A percentile compares a stretch with the other conserved stretches of the same genome.
Conservation (phyloP, 2,329 filamentous ascomycete species). For the Sclerotinia spermophila region DNA sequence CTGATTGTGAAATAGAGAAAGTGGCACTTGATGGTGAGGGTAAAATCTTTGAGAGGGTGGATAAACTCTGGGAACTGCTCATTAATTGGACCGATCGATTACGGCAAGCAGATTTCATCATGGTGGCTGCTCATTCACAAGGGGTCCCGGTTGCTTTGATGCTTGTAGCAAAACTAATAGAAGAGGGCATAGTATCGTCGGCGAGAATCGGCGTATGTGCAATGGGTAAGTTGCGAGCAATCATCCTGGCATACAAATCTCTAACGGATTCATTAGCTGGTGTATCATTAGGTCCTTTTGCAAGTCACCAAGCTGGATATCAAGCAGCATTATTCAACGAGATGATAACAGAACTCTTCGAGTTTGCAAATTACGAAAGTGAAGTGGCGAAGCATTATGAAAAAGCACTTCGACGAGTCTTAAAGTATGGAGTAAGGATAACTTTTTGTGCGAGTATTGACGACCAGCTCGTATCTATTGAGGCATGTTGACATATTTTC, state of each 20-base stretch:
- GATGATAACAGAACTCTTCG: conserved; percentile 89
- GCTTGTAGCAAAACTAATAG: conserved; percentile 87
- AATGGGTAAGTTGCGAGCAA: conserved; percentile 47
- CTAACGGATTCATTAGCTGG: conserved; percentile 60
- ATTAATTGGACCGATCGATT: conserved; percentile 94
- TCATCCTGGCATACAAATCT: neutral
- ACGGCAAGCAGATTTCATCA: conserved; percentile 78
- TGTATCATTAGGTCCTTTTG: conserved; percentile 88
- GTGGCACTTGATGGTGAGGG: conserved; percentile 94
- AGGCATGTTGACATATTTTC: conserved; percentile 50
- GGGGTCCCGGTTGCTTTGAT: conserved; percentile 92
- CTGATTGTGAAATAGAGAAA: conserved; percentile 82
- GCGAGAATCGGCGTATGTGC: conserved; percentile 82
- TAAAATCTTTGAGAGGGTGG: conserved; percentile 82
- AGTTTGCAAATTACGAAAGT: conserved; percentile 81
- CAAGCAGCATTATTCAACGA: conserved; percentile 66
- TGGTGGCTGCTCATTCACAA: conserved; percentile 93
- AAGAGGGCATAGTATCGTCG: conserved; percentile 76
- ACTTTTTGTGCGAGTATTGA: conserved; percentile 93
- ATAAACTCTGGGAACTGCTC: conserved; percentile 89
- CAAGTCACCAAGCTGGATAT: conserved; percentile 35
- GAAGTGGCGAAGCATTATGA: conserved; percentile 79
- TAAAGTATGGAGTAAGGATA: conserved; percentile 77
- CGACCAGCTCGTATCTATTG: conserved; percentile 90
- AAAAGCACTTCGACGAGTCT: conserved; percentile 65